A percentile compares a stretch with the other conserved stretches of the same genome.
Evolutionary conservation across 192 early-diverging fungal genomes (phyloP).

Genomic region (Coemansia sp.): DNA sequence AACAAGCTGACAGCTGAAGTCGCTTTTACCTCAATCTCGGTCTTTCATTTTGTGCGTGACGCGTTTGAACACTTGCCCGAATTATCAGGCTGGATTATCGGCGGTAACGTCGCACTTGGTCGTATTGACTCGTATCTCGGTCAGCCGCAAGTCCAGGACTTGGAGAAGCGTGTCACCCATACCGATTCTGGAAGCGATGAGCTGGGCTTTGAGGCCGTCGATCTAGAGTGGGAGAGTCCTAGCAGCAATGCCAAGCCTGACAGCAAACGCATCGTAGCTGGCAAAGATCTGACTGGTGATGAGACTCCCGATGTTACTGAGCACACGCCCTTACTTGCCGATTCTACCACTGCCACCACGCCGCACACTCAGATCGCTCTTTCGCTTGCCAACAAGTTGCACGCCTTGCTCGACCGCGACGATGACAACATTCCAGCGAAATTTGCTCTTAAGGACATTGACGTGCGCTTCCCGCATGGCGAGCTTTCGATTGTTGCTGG

Average conservation of each 20-base stretch:
- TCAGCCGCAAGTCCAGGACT: constrained; percentile 67
- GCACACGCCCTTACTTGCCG: constrained; percentile 5
- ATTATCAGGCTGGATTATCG: constrained; percentile 61
- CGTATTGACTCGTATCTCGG: constrained; percentile 75
- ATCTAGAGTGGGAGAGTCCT: constrained; percentile 36
- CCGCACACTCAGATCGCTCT: neutral
- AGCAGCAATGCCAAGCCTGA: constrained; percentile 9
- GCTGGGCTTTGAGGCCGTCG: constrained; percentile 29
- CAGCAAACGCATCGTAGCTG: neutral
- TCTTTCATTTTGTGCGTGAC: constrained; percentile 53
- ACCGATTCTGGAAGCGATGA: neutral
- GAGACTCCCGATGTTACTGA: neutral
- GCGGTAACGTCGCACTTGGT: constrained; percentile 63
- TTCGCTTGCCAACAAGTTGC: neutral
- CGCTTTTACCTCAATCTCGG: constrained; percentile 71
- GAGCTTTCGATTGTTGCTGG: constrained; percentile 81
- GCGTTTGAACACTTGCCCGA: constrained; percentile 64
- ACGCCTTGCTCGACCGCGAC: neutral
- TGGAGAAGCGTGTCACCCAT: constrained; percentile 32
- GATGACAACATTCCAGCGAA: neutral
- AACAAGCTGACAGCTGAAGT: constrained; percentile 62
- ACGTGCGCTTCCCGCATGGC: constrained; percentile 64
- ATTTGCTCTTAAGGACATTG: constrained; percentile 65
- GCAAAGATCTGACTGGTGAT: neutral
- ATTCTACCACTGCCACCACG: neutral